These are phyloP conservation scores for Houttuynia cordata DNA, from an alignment of 164 flowering plant species.

Conservation along the genomic window DNA sequence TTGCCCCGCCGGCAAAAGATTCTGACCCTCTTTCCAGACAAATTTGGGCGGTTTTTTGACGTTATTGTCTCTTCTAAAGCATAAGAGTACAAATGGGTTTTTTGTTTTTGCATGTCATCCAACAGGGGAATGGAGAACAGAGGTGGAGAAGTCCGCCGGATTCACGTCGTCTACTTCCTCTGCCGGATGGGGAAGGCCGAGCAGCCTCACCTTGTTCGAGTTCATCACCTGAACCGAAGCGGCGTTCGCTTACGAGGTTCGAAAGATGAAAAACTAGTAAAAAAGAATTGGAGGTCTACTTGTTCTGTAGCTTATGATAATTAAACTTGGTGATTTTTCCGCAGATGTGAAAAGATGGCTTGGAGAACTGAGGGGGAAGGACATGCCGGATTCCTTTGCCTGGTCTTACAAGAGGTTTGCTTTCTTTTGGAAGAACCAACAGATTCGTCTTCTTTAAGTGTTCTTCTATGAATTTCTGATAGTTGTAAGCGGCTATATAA, in stretches of 20 bases:
- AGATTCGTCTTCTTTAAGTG: neutral
- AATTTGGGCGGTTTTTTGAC: too few relatives aligned
- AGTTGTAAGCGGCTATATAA: neutral
- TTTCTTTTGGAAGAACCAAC: neutral
- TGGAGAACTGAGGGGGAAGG: constrained; percentile 60
- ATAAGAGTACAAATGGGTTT: neutral
- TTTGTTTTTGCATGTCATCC: neutral
- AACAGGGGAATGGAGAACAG: constrained; percentile 21
- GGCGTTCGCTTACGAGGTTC: neutral
- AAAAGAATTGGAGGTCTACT: too few relatives aligned
- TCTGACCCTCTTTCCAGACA: neutral
- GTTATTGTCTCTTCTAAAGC: neutral
- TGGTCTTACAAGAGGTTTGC: constrained; percentile 77
- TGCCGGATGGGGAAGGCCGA: constrained; percentile 54
- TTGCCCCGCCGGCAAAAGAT: neutral
- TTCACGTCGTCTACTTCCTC: constrained; percentile 60
- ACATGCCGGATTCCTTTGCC: constrained; percentile 65
- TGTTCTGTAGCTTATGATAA: too few relatives aligned
- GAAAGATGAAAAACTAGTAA: neutral
- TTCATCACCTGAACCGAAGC: constrained; percentile 13
- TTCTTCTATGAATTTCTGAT: neutral
- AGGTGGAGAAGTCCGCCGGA: constrained; percentile 31
- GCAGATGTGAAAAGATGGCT: constrained; percentile 81
- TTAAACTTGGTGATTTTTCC: neutral
- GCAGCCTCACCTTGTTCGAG: constrained; percentile 74